These are phyloP conservation scores for Rhizophora apiculata DNA, from an alignment of 345 rosid genomes.

Conservation along the genomic window DNA sequence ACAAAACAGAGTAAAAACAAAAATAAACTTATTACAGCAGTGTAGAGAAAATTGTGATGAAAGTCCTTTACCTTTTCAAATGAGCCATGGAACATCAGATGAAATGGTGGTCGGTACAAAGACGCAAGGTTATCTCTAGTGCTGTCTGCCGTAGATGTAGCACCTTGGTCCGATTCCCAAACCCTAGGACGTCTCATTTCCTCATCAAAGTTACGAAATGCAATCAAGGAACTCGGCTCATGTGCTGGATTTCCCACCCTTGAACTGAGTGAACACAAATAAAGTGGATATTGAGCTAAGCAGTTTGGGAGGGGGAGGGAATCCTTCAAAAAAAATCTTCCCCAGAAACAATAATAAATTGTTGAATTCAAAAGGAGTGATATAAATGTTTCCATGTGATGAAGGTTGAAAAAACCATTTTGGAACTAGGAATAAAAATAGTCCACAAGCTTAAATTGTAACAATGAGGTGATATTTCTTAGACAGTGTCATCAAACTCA, in stretches of 20 bases:
- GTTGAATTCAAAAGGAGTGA: neutral
- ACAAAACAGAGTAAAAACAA: neutral
- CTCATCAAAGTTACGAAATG: conserved; percentile 85
- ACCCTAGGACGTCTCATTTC: conserved; percentile 83
- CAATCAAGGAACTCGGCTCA: conserved; percentile 62
- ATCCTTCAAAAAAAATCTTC: neutral
- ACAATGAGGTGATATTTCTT: too few relatives aligned
- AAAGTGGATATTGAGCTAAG: neutral
- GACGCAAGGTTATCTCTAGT: conserved; percentile 92
- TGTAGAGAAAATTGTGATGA: neutral
- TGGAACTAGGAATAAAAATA: neutral
- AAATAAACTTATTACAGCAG: neutral
- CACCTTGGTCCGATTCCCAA: conserved; percentile 68
- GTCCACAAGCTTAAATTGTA: neutral
- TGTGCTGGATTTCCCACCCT: conserved; percentile 46
- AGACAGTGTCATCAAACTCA: too few relatives aligned
- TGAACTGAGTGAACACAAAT: conserved; percentile 11
- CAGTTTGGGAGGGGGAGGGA: too few relatives aligned
- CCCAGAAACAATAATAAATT: neutral
- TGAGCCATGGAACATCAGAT: conserved; percentile 78
- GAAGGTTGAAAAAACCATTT: neutral
- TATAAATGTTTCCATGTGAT: neutral
- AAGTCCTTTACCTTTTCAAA: conserved; percentile 64
- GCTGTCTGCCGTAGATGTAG: conserved; percentile 50
- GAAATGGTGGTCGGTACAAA: conserved; percentile 88